These are phyloP conservation scores for Rutstroemia sp. DNA, from an alignment of 2,329 filamentous ascomycete species.

Conservation along the genomic window DNA sequence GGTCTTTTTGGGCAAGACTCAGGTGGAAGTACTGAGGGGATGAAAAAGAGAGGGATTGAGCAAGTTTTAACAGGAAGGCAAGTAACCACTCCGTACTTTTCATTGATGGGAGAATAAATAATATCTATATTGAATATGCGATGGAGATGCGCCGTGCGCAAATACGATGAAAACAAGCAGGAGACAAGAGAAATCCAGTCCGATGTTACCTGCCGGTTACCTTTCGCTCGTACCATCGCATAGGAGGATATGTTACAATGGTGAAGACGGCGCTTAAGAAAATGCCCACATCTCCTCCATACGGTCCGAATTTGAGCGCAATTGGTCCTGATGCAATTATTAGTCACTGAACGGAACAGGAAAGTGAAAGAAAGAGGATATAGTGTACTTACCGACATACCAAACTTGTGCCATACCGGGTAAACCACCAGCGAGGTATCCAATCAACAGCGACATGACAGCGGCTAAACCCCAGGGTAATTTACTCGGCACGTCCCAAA, in stretches of 20 bases:
- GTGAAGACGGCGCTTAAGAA: conserved; percentile 23
- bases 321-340: conserved; percentile 19
- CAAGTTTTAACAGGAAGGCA: too few relatives aligned
- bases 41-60: too few relatives aligned
- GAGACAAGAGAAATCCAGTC: too few relatives aligned
- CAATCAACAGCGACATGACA: conserved; percentile 21
- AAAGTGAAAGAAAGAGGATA: background rate
- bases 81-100: too few relatives aligned
- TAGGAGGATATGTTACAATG: conserved; percentile 22
- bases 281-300: conserved; percentile 27
- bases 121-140: too few relatives aligned
- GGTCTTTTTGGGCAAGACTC: too few relatives aligned
- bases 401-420: conserved; percentile 28
- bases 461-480: conserved; percentile 27
- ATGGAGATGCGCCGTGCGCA: too few relatives aligned
- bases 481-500: conserved; percentile 23
- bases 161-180: too few relatives aligned
- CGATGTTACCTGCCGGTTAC: conserved; percentile 16
- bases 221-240: conserved; percentile 25
- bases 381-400: conserved; percentile 23
- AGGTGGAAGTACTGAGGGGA: too few relatives aligned
- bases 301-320: conserved; percentile 23
- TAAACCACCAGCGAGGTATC: conserved; percentile 27
- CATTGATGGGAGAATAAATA: too few relatives aligned
- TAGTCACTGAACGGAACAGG: background rate